phyloP scores from a whole-genome alignment of 2,329 filamentous ascomycete genomes.

The Aureobasidium lini region DNA sequence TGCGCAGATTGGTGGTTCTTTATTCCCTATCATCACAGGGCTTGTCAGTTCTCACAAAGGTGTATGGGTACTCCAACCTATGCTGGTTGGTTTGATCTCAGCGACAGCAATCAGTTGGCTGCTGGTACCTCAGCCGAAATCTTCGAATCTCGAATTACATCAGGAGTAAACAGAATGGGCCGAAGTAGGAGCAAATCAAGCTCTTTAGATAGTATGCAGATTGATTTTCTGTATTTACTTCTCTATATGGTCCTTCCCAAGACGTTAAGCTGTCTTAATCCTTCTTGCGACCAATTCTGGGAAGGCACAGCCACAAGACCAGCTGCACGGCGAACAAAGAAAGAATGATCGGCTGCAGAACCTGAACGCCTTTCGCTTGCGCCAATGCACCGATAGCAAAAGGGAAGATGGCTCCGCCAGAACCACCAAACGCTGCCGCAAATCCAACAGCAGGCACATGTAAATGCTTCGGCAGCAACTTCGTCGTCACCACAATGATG shows the following conservation, averaged over 20 bases:
- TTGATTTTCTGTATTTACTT: no score
- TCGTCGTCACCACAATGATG: constrained; percentile 64
- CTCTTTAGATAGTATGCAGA: no score
- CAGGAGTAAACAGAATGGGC: neutral
- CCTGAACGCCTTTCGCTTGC: constrained; percentile 51
- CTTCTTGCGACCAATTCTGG: neutral
- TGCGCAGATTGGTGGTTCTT: constrained; percentile 19
- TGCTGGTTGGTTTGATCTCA: constrained; percentile 42
- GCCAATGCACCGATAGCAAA: constrained; percentile 63
- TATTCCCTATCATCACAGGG: constrained; percentile 20
- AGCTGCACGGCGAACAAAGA: neutral
- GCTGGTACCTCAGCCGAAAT: neutral
- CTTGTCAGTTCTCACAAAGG: constrained; percentile 29
- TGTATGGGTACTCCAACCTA: constrained; percentile 45
- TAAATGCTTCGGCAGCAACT: constrained; percentile 62
- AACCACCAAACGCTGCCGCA: constrained; percentile 67
- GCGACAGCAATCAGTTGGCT: constrained; percentile 24
- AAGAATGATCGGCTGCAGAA: constrained; percentile 51
- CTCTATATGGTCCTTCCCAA: no score
- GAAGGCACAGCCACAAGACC: neutral
- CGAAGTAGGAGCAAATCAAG: neutral
- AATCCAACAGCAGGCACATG: constrained; percentile 79
- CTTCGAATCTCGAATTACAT: neutral
- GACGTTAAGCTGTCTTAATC: neutral
- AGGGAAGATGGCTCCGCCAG: constrained; percentile 60